Percentiles rank a stretch among this genome's conserved stretches.
These are phyloP conservation scores for Zygoascus sp. DNA, from an alignment of 1,139 yeast genomes.

Conservation along the genomic window DNA sequence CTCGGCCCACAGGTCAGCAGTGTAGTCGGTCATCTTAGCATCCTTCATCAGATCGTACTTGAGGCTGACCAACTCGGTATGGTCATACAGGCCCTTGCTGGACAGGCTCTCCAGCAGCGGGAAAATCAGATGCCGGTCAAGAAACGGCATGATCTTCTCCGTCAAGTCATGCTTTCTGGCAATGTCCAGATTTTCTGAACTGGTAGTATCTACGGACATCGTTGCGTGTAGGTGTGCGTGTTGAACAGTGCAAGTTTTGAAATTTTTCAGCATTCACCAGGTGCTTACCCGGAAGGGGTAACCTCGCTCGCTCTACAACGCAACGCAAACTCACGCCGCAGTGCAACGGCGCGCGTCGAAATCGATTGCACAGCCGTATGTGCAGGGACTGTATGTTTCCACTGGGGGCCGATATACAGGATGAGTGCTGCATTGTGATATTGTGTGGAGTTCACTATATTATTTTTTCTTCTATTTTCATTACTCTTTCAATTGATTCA, in stretches of 20 bases:
- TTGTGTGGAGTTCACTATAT: too few relatives aligned
- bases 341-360: too few relatives aligned
- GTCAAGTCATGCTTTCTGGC: conserved; percentile 46
- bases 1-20: conserved; percentile 42
- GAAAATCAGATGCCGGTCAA: conserved; percentile 55
- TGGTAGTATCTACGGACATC: neutral
- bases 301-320: too few relatives aligned
- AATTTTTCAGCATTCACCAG: neutral
- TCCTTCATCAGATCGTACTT: conserved; percentile 51
- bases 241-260: neutral
- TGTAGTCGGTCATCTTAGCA: conserved; percentile 50
- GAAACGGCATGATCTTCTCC: conserved; percentile 47
- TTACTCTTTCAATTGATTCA: too few relatives aligned
- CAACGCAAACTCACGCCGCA: too few relatives aligned
- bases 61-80: conserved; percentile 41
- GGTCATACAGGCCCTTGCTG: conserved; percentile 43
- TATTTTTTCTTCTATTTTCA: too few relatives aligned
- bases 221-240: neutral
- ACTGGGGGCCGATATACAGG: too few relatives aligned
- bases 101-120: conserved; percentile 49
- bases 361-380: too few relatives aligned
- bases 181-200: conserved; percentile 17
- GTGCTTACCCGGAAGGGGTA: too few relatives aligned
- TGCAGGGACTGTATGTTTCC: too few relatives aligned
- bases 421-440: too few relatives aligned